A percentile compares a stretch with the other conserved stretches of the same genome.
Conservation (phyloP, 257 asterid genomes). For the Eustoma russellianum region DNA sequence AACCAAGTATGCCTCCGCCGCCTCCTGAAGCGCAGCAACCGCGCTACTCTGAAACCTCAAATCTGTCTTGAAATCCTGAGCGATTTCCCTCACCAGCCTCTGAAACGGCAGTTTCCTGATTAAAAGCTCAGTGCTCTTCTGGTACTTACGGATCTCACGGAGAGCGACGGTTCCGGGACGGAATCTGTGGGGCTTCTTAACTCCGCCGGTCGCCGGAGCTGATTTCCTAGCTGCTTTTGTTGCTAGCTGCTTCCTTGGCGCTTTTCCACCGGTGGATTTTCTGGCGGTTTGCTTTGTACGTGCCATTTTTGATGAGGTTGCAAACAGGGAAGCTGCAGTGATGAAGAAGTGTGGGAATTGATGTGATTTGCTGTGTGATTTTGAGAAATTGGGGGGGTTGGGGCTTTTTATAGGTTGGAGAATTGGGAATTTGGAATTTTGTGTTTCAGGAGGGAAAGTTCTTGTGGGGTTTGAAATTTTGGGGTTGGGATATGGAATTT, state of each 20-base stretch:
- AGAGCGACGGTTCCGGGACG: constrained; percentile 15
- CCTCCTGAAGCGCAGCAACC: constrained; percentile 17
- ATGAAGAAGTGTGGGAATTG: too few species aligned
- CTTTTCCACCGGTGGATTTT: constrained; percentile 17
- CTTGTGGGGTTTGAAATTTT: constrained; percentile 4
- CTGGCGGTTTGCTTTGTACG: constrained; percentile 14
- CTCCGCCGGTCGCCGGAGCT: constrained; percentile 18
- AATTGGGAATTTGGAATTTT: too few species aligned
- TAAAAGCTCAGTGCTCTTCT: constrained; percentile 13
- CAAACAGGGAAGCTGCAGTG: not conserved
- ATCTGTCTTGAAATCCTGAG: constrained; percentile 15
- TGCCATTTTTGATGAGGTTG: not conserved
- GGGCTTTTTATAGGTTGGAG: not conserved
- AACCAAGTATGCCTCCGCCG: constrained; percentile 13
- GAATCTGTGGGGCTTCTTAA: constrained; percentile 17
- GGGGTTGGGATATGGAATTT: not conserved
- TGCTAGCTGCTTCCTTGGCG: constrained; percentile 16
- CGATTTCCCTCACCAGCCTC: constrained; percentile 18
- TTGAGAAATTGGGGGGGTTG: not conserved
- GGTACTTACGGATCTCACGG: constrained; percentile 14
- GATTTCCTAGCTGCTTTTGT: constrained; percentile 15
- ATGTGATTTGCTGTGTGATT: not conserved
- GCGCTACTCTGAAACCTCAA: constrained; percentile 18
- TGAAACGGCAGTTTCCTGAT: constrained; percentile 12
- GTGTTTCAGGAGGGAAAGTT: not conserved